Evolutionary conservation across 805 yeast species (phyloP).

Genomic region (Lipomyces spencermartinsiae): DNA sequence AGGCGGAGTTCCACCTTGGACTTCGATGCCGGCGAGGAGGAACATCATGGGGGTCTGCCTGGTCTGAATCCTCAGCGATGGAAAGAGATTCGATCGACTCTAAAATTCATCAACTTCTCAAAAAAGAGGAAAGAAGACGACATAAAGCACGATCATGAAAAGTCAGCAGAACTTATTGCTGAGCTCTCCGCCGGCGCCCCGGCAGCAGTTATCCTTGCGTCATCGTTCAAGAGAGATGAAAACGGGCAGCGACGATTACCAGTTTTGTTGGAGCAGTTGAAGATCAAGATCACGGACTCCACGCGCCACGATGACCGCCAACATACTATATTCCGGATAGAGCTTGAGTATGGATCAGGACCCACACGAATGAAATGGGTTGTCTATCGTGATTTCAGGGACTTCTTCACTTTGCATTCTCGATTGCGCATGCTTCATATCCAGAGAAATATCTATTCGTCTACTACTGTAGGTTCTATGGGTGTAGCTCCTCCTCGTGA

Average conservation of each 20-base stretch:
- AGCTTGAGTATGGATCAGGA: slow-evolving; percentile 90
- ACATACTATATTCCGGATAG: slow-evolving; percentile 63
- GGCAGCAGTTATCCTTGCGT: slow-evolving; percentile 73
- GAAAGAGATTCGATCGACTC: slow-evolving; percentile 27
- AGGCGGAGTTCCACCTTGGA: not conserved
- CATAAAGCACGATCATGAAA: slow-evolving; percentile 39
- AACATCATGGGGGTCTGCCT: not conserved
- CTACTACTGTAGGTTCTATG: slow-evolving; percentile 40
- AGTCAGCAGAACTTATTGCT: slow-evolving; percentile 51
- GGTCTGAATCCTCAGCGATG: slow-evolving; percentile 12
- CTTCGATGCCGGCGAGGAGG: not conserved
- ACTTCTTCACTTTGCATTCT: slow-evolving; percentile 73
- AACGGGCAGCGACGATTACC: slow-evolving; percentile 69
- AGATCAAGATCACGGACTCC: slow-evolving; percentile 59
- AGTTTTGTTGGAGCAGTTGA: slow-evolving; percentile 72
- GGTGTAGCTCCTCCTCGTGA: slow-evolving; percentile 39
- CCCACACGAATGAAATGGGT: slow-evolving; percentile 80
- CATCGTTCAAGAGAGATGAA: slow-evolving; percentile 78
- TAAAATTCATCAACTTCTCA: slow-evolving; percentile 30
- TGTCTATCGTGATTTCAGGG: slow-evolving; percentile 72
- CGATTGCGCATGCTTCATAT: slow-evolving; percentile 63
- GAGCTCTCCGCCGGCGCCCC: slow-evolving; percentile 73
- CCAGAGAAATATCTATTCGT: slow-evolving; percentile 25
- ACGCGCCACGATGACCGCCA: slow-evolving; percentile 48
- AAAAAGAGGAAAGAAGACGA: slow-evolving; percentile 39